Percentiles rank a stretch among this genome's conserved stretches.
phyloP scores from a whole-genome alignment of 768 basidiomycete genomes.

The Psilocybe azurescens region DNA sequence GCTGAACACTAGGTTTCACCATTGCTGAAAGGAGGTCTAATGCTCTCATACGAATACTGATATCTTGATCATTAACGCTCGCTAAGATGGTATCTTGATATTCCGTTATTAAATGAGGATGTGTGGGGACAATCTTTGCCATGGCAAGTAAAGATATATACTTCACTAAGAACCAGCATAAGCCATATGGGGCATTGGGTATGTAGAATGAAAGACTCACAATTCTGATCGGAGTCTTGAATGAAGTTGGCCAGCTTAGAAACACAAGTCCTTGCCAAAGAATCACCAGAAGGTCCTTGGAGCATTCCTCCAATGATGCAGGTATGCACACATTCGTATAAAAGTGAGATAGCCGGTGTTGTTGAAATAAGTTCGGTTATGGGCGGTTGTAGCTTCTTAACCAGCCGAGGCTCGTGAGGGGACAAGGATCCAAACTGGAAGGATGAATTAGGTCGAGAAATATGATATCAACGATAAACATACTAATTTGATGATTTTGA shows the following conservation, averaged over 20 bases:
- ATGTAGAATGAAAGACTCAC: conserved; percentile 51
- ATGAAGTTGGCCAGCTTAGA: conserved; percentile 93
- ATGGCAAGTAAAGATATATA: conserved; percentile 96
- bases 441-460: conserved; percentile 6
- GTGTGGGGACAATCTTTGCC: conserved; percentile 93
- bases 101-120: conserved; percentile 87
- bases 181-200: neutral
- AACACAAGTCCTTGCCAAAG: conserved; percentile 86
- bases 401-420: conserved; percentile 90
- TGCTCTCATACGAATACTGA: conserved; percentile 95
- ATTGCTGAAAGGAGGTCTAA: conserved; percentile 94
- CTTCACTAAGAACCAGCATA: conserved; percentile 65
- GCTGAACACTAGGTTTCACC: conserved; percentile 48
- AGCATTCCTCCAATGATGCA: conserved; percentile 98
- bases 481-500: conserved; percentile 97
- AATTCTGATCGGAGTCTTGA: conserved; percentile 92
- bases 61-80: conserved; percentile 91
- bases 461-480: conserved; percentile 4
- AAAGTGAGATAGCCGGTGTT: conserved; percentile 91
- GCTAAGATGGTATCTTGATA: conserved; percentile 91
- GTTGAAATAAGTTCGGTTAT: conserved; percentile 96
- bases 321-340: conserved; percentile 98
- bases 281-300: conserved; percentile 74
- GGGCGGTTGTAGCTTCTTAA: conserved; percentile 92
- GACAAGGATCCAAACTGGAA: conserved; percentile 89